phyloP scores from a whole-genome alignment of 345 rosid genomes.

The Aquilaria sinensis region DNA sequence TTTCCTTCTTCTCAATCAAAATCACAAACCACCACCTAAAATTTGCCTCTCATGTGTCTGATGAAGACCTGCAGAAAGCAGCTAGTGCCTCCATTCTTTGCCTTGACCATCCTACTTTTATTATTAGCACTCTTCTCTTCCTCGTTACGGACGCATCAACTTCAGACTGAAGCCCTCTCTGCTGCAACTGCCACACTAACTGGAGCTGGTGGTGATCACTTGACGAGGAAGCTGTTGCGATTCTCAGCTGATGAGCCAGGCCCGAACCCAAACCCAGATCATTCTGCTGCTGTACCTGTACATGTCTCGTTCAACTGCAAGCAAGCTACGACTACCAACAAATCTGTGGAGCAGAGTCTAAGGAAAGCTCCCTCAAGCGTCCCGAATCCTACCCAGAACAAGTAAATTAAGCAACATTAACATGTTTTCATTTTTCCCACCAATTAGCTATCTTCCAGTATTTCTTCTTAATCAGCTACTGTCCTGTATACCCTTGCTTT shows the following conservation, averaged over 20 bases:
- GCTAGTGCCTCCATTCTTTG: no score
- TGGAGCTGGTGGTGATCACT: background rate
- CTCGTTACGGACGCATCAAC: constrained; percentile 8
- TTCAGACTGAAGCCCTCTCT: constrained; percentile 7
- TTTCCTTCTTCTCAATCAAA: no score
- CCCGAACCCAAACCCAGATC: no score
- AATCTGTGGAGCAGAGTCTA: constrained; percentile 45
- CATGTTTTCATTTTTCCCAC: background rate
- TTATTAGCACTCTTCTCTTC: no score
- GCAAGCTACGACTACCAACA: constrained; percentile 24
- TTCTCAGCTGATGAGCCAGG: constrained; percentile 3
- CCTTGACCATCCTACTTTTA: no score
- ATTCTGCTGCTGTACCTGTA: no score
- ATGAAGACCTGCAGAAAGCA: no score
- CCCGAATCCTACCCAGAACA: constrained; percentile 54
- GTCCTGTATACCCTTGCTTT: no score
- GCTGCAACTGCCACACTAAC: constrained; percentile 9
- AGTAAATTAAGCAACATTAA: constrained; percentile 1
- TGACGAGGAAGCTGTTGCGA: constrained; percentile 19
- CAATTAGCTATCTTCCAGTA: background rate
- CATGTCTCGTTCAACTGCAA: constrained; percentile 7
- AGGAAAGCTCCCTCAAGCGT: constrained; percentile 48
- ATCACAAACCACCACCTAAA: no score
- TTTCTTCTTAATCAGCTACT: no score
- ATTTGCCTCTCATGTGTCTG: no score